phyloP scores from a whole-genome alignment of 2,329 filamentous ascomycete genomes.

The Aspergillus sp. region DNA sequence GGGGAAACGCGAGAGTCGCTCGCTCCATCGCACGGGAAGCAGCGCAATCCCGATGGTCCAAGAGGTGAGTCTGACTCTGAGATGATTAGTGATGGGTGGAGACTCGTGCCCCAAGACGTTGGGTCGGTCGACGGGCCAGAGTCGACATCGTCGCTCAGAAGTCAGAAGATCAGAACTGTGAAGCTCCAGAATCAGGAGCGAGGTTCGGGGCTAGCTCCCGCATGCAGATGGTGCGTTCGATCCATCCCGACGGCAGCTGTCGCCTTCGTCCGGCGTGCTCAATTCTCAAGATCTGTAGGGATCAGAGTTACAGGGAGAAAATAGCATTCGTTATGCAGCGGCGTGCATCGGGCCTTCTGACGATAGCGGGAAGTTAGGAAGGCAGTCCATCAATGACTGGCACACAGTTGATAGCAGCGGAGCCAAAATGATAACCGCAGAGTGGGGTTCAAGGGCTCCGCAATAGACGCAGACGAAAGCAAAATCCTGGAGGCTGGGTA shows the following conservation, averaged over 20 bases:
- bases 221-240: slow-evolving; percentile 21
- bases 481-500: slow-evolving; percentile 24
- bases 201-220: slow-evolving; percentile 20
- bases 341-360: slow-evolving; percentile 23
- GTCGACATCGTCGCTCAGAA: slow-evolving; percentile 15
- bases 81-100: slow-evolving; percentile 18
- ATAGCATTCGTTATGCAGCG: slow-evolving; percentile 11
- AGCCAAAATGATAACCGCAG: slow-evolving; percentile 23
- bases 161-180: slow-evolving; percentile 8
- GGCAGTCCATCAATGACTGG: slow-evolving; percentile 22
- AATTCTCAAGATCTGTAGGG: slow-evolving; percentile 2
- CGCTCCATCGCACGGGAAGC: slow-evolving; percentile 17
- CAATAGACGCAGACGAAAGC: slow-evolving; percentile 21
- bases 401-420: slow-evolving; percentile 19
- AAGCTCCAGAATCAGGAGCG: slow-evolving; percentile 8
- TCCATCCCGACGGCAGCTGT: slow-evolving; percentile 18
- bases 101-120: slow-evolving; percentile 21
- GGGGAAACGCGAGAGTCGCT: neutral
- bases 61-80: slow-evolving; percentile 2
- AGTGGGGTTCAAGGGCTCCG: slow-evolving; percentile 21
- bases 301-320: slow-evolving; percentile 9
- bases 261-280: slow-evolving; percentile 9
- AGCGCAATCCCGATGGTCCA: slow-evolving; percentile 18
- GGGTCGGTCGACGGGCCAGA: slow-evolving; percentile 23
- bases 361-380: slow-evolving; percentile 22